A percentile compares a stretch with the other conserved stretches of the same genome.
Conservation (phyloP, 2,329 filamentous ascomycete genomes). For the Colletotrichum noveboracense region DNA sequence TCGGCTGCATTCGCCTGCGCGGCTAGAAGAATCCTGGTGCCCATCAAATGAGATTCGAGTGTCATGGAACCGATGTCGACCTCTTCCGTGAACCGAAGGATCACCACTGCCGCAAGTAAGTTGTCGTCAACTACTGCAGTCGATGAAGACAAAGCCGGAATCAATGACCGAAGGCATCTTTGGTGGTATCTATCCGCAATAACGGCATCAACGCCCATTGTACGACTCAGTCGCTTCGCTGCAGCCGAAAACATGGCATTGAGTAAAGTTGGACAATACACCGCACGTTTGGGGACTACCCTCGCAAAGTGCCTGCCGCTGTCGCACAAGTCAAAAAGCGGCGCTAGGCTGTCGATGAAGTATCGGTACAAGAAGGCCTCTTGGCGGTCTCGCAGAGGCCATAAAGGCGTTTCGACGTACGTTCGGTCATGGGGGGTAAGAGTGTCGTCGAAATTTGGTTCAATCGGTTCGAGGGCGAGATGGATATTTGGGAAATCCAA, state of each 20-base stretch:
- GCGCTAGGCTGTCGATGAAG: constrained; percentile 29
- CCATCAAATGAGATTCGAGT: constrained; percentile 32
- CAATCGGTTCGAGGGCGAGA: background rate
- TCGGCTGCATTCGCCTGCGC: constrained; percentile 30
- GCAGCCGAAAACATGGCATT: constrained; percentile 32
- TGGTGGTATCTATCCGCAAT: constrained; percentile 32
- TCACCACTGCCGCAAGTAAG: constrained; percentile 31
- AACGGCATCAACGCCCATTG: constrained; percentile 25
- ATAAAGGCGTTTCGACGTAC: constrained; percentile 12
- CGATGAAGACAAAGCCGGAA: constrained; percentile 30
- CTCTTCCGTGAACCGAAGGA: constrained; percentile 34
- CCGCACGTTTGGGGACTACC: constrained; percentile 30
- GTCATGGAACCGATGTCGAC: constrained; percentile 17
- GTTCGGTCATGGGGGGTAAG: background rate
- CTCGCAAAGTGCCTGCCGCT: constrained; percentile 32
- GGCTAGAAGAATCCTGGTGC: constrained; percentile 31
- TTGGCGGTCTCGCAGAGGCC: constrained; percentile 24
- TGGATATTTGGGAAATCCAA: background rate
- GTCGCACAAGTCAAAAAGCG: constrained; percentile 32
- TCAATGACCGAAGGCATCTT: constrained; percentile 28
- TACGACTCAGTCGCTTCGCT: constrained; percentile 28
- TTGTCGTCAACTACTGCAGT: constrained; percentile 32
- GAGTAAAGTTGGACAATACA: constrained; percentile 30
- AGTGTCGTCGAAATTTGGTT: background rate
- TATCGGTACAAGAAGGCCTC: constrained; percentile 33